phyloP scores from a whole-genome alignment of 1,284 basidiomycete genomes.

The Cryptococcus sp. region DNA sequence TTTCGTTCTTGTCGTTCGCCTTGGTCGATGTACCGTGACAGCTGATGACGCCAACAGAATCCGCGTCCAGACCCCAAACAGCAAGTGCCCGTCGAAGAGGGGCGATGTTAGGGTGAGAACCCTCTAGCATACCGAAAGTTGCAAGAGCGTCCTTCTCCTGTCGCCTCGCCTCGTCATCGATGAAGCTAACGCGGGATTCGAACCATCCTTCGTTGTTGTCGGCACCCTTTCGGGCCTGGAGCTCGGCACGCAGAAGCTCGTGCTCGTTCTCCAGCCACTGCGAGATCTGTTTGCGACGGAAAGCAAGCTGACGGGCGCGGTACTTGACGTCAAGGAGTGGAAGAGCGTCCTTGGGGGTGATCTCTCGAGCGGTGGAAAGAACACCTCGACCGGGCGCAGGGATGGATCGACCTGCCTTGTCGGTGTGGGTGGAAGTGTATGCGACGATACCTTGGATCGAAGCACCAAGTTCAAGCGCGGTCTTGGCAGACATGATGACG shows the following conservation, averaged over 20 bases:
- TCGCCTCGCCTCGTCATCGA: constrained; percentile 82
- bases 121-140: constrained; percentile 93
- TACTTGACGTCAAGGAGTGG: constrained; percentile 81
- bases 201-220: constrained; percentile 68
- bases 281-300: constrained; percentile 89
- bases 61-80: constrained; percentile 90
- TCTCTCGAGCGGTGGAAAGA: constrained; percentile 78
- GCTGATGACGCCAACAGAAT: constrained; percentile 69
- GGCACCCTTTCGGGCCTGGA: constrained; percentile 61
- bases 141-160: constrained; percentile 89
- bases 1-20: constrained; percentile 99
- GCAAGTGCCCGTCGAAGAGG: constrained; percentile 93
- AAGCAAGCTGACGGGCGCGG: constrained; percentile 83
- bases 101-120: constrained; percentile 76
- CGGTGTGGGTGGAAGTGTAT: constrained; percentile 95
- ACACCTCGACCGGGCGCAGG: constrained; percentile 91
- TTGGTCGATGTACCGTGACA: constrained; percentile 83
- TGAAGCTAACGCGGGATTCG: constrained; percentile 69
- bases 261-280: constrained; percentile 92
- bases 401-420: constrained; percentile 92
- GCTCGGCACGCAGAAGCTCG: constrained; percentile 73
- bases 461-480: constrained; percentile 88
- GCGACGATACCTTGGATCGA: constrained; percentile 91
- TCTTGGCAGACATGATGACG: constrained; percentile 94
- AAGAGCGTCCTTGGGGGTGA: constrained; percentile 65